A percentile compares a stretch with the other conserved stretches of the same genome.
phyloP scores from a whole-genome alignment of 2,329 filamentous ascomycete genomes.

The Magnaporthales sp. region DNA sequence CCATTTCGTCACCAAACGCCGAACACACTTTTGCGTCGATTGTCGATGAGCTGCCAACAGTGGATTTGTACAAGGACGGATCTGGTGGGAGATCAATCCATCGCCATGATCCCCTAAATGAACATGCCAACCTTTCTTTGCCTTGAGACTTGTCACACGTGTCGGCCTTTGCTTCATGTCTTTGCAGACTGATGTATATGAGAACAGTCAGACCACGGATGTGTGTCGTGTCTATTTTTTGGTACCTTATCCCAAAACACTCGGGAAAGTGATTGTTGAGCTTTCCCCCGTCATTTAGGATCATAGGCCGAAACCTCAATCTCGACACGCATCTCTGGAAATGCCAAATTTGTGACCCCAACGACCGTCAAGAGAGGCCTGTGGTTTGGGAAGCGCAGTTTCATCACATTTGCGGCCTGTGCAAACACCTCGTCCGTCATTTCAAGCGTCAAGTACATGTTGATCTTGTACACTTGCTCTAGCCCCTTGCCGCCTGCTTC shows the following conservation, averaged over 20 bases:
- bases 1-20: too few relatives aligned
- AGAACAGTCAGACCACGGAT: too few relatives aligned
- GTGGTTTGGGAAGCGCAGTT: constrained; percentile 42
- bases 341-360: constrained; percentile 36
- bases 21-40: too few relatives aligned
- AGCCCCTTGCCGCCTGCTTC: constrained; percentile 33
- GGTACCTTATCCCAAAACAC: background rate
- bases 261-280: background rate
- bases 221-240: too few relatives aligned
- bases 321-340: constrained; percentile 46
- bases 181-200: background rate
- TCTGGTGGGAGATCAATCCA: too few relatives aligned
- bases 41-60: too few relatives aligned
- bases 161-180: background rate
- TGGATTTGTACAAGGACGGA: too few relatives aligned
- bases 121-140: too few relatives aligned
- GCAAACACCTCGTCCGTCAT: constrained; percentile 29
- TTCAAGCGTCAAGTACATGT: constrained; percentile 29
- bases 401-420: constrained; percentile 36
- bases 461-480: constrained; percentile 21
- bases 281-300: constrained; percentile 18
- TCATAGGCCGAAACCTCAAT: constrained; percentile 46
- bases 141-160: too few relatives aligned
- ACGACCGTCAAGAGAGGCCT: constrained; percentile 45
- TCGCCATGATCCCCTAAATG: too few relatives aligned